Conservation (phyloP, 345 rosid genomes). For the Salix caprea region DNA sequence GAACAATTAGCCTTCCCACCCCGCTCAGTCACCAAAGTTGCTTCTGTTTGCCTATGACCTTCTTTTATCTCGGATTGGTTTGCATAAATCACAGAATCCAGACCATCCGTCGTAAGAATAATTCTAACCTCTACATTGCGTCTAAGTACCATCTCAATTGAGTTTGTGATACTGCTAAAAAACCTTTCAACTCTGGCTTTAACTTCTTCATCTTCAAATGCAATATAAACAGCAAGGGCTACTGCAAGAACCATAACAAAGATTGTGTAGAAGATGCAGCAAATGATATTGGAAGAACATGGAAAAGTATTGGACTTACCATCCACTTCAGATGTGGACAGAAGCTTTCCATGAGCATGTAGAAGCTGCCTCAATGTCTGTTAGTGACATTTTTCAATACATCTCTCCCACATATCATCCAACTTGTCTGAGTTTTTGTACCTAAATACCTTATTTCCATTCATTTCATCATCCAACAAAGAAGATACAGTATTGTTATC, state of each 20-base stretch:
- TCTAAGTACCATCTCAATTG: slow-evolving; percentile 77
- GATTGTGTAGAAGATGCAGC: not conserved
- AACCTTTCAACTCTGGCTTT: slow-evolving; percentile 88
- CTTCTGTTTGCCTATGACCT: slow-evolving; percentile 28
- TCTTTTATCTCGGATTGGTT: slow-evolving; percentile 17
- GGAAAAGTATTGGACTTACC: slow-evolving; percentile 36
- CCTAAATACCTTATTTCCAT: slow-evolving; percentile 40
- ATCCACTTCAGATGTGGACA: slow-evolving; percentile 74
- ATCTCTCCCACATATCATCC: slow-evolving; percentile 63
- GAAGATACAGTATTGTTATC: slow-evolving; percentile 33
- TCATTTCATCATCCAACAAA: slow-evolving; percentile 36
- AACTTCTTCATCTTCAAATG: slow-evolving; percentile 58
- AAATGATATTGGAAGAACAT: not conserved
- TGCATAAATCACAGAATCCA: slow-evolving; percentile 28
- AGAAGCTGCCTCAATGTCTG: slow-evolving; percentile 83
- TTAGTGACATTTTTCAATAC: slow-evolving; percentile 87
- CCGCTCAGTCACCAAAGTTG: slow-evolving; percentile 28
- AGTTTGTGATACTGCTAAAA: slow-evolving; percentile 88
- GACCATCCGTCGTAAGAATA: slow-evolving; percentile 55
- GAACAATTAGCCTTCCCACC: slow-evolving; percentile 30
- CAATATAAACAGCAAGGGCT: slow-evolving; percentile 66
- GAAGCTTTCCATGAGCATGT: slow-evolving; percentile 69
- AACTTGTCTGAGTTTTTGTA: slow-evolving; percentile 57
- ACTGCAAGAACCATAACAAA: slow-evolving; percentile 45
- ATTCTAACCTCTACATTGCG: slow-evolving; percentile 82